Base-by-base conservation (phyloP, 306 rosid genomes). In the Arachis stenosperma region DNA sequence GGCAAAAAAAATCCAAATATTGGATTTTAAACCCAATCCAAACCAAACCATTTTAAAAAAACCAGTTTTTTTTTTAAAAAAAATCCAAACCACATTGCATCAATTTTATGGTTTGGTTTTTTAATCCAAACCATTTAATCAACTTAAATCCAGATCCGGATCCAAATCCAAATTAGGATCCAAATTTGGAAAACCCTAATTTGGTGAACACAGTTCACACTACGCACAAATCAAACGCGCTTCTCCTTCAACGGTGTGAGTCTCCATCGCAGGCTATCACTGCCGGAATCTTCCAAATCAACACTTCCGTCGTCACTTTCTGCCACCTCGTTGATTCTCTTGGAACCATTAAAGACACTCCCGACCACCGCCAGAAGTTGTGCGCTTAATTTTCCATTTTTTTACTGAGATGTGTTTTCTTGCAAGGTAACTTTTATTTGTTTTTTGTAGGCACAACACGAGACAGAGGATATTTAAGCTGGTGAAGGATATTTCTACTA, bases 261-360 rank as follows among this genome's bases (percentile, higher is more conserved):
- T 47, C 84, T 0, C 91, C 81, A 22, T 78, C 96, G 8, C 96
- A 88, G 78, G 92, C 89, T 39, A 76, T 90, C 46, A 89, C 94
- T 4, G 87, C 92, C 33, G 91, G 87, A 44, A 88, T 90, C 77
- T 90, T 86, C 81, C 94, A 90, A 90, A 86, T 90, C 82, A 90
- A 90, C 76, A 88, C 94, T 9, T 87, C 94, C 84, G 92, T 86
- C 33, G 76, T 81, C 61, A 79, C 82, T 77, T 90, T 88, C 79
- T 90, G 86, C 4, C 90, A 94, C 13, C 86, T 88, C 57, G 94
- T 88, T 41, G 92, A 90, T 63, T 83, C 83, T 46, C 61, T 90
- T 36, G 97, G 97, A 78, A 86, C 92, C 74, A 81, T 81, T 69
- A 90, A 84, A 77, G 94, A 88, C 70, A 90, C 94, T 60, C 69